Conservation (phyloP, 163 green algal genomes). For the Scenedesmus sp. region DNA sequence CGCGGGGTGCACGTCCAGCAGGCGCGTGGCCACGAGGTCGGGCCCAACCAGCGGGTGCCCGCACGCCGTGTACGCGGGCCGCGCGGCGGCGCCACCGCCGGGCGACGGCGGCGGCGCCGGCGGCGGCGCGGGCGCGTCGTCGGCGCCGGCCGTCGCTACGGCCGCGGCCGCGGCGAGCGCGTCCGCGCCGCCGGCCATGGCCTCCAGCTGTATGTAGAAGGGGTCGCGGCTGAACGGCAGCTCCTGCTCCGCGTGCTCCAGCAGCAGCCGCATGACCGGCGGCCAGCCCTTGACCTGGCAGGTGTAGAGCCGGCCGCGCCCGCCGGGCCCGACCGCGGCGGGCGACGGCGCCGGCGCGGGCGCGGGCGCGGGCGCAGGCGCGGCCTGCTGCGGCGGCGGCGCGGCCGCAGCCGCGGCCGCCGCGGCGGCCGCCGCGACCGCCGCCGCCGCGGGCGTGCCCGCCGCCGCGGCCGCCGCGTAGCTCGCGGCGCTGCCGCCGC, state of each 20-base stretch:
- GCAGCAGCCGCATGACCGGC: constrained; percentile 65
- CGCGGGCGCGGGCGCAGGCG: background rate
- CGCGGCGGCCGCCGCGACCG: background rate
- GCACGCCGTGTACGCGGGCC: constrained; percentile 30
- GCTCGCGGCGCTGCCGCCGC: background rate
- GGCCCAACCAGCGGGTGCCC: constrained; percentile 19
- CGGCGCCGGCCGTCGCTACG: background rate
- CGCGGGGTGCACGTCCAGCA: constrained; percentile 84
- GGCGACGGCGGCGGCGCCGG: background rate
- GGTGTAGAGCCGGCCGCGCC: constrained; percentile 53
- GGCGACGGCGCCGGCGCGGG: background rate
- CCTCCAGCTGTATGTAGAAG: constrained; percentile 67
- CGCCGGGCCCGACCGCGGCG: constrained; percentile 20
- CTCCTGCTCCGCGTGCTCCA: constrained; percentile 77
- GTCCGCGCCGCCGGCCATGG: constrained; percentile 33
- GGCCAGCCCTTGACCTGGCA: constrained; percentile 64
- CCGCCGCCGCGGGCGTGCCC: constrained; percentile 9
- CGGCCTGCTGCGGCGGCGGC: background rate
- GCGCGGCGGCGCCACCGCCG: background rate
- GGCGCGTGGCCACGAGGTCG: constrained; percentile 54
- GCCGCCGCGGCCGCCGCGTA: constrained; percentile 15
- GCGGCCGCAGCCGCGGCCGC: background rate
- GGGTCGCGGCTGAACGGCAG: constrained; percentile 76
- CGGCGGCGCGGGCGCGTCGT: background rate
- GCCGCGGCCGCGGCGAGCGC: constrained; percentile 4